phyloP scores from a whole-genome alignment of 129 eudicot genomes.

The Deinandra increscens region DNA sequence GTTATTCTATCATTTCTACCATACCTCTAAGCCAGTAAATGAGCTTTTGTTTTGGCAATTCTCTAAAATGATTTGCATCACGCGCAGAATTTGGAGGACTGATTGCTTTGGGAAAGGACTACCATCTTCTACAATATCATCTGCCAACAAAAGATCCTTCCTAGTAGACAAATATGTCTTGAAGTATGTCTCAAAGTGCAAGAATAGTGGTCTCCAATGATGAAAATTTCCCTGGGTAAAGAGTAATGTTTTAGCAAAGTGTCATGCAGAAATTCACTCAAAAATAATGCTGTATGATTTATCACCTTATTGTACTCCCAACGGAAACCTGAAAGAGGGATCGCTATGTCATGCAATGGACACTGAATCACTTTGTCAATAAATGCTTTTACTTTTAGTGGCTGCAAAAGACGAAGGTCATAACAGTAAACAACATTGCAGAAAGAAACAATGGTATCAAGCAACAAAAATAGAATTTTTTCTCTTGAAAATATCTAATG shows the following conservation, averaged over 20 bases:
- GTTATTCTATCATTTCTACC: constrained; percentile 21
- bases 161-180: constrained; percentile 70
- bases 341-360: too few species aligned
- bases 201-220: constrained; percentile 95
- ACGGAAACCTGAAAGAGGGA: too few species aligned
- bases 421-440: too few species aligned
- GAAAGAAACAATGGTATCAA: too few species aligned
- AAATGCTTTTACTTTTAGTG: too few species aligned
- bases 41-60: constrained; percentile 90
- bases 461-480: too few species aligned
- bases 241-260: neutral
- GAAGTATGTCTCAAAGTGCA: constrained; percentile 89
- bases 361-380: too few species aligned
- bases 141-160: constrained; percentile 71
- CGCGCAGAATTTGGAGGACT: constrained; percentile 80
- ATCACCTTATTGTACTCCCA: too few species aligned
- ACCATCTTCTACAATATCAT: constrained; percentile 55
- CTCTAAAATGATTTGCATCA: constrained; percentile 85
- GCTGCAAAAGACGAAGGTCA: too few species aligned
- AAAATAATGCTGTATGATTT: too few species aligned
- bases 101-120: constrained; percentile 73
- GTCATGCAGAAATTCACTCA: too few species aligned
- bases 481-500: neutral
- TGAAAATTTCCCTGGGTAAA: constrained; percentile 80
- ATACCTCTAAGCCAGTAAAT: constrained; percentile 87